phyloP scores from a whole-genome alignment of 2,329 filamentous ascomycete species.

The Colletotrichum viniferum region DNA sequence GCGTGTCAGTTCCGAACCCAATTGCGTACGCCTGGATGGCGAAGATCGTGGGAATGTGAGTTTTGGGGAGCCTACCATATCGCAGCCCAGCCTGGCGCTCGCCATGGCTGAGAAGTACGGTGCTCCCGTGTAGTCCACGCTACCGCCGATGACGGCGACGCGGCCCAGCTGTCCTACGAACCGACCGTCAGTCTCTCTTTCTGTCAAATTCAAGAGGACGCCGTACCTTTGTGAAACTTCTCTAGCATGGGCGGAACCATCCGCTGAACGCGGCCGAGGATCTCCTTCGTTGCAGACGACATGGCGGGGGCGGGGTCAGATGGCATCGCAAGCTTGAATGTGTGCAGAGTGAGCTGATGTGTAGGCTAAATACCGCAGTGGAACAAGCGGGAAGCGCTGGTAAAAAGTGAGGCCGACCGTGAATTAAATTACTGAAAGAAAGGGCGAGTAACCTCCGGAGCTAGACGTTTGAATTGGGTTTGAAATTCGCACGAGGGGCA shows the following conservation, averaged over 20 bases:
- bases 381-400: not conserved
- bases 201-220: not conserved
- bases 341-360: not conserved
- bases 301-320: conserved; percentile 48
- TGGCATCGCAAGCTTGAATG: conserved; percentile 5
- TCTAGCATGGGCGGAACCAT: conserved; percentile 95
- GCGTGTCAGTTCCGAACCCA: not conserved
- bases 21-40: accelerated
- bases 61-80: conserved; percentile 68
- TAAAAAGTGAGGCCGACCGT: not conserved
- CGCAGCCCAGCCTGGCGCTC: conserved; percentile 85
- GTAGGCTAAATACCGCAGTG: not conserved
- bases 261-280: conserved; percentile 81
- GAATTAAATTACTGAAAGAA: not conserved
- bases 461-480: not conserved
- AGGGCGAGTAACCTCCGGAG: not conserved
- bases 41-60: not conserved
- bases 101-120: conserved; percentile 99
- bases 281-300: conserved; percentile 73
- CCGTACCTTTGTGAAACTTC: conserved; percentile 90
- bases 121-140: conserved; percentile 94
- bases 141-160: conserved; percentile 92
- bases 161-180: conserved; percentile 85
- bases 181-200: not conserved
- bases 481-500: not conserved